Evolutionary conservation across 495 filamentous ascomycete genomes (phyloP).

Genomic region (Penicillium malachiteum): DNA sequence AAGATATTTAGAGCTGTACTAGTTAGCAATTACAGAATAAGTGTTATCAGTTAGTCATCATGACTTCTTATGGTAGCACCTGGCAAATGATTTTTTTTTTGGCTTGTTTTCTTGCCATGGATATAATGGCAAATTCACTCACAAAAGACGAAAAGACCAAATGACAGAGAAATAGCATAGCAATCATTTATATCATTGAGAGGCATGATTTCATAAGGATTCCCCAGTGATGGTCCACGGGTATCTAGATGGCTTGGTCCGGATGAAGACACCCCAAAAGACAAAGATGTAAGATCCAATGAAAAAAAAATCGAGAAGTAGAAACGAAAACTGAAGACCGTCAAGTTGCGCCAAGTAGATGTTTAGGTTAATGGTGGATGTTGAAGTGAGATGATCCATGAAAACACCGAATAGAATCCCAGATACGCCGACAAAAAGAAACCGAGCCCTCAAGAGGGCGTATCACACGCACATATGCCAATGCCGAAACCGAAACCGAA

Average conservation of each 20-base stretch:
- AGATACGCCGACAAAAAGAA: conserved; percentile 16
- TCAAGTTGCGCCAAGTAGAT: conserved; percentile 7
- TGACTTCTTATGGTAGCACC: no score
- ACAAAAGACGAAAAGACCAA: no score
- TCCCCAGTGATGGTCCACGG: conserved; percentile 5
- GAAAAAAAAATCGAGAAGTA: conserved; percentile 1
- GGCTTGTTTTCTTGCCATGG: no score
- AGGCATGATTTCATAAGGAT: conserved; percentile 4
- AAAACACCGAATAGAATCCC: conserved; percentile 6
- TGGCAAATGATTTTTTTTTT: no score
- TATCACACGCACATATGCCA: conserved; percentile 2
- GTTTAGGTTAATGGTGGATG: conserved; percentile 14
- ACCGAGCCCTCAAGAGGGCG: not conserved
- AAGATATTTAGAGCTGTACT: no score
- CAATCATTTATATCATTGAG: not conserved
- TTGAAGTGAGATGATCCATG: not conserved
- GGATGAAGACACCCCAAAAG: not conserved
- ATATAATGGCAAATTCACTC: no score
- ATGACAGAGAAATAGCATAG: no score
- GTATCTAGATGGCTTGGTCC: conserved; percentile 14
- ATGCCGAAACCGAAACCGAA: conserved; percentile 13
- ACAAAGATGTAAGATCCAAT: not conserved
- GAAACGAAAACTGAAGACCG: not conserved
- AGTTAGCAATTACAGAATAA: no score
- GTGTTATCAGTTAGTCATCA: no score